Evolutionary conservation across 2,329 filamentous ascomycete genomes (phyloP).

Genomic region (Colletotrichum acutatum): DNA sequence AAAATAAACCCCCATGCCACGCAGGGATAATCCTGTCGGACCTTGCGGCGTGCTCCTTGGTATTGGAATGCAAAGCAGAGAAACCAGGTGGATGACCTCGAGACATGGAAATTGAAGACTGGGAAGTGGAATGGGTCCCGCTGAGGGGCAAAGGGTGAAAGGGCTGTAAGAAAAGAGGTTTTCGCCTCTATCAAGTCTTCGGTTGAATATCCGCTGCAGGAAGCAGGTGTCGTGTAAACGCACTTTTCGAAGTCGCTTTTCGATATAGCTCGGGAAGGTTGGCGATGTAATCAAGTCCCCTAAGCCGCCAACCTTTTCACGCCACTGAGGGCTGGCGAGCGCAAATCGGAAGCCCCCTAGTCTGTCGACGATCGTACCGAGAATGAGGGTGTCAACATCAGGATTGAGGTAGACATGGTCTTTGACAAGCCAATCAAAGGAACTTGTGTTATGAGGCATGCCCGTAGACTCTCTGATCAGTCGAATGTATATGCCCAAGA

Average conservation of each 20-base stretch:
- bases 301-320: background rate
- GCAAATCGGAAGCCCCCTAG: background rate
- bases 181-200: background rate
- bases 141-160: too few species aligned
- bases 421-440: background rate
- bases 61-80: background rate
- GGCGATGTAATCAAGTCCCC: background rate
- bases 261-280: background rate
- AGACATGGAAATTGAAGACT: background rate
- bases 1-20: background rate
- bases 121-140: background rate
- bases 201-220: background rate
- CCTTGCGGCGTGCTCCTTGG: too few species aligned
- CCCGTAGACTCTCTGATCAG: background rate
- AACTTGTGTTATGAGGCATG: too few species aligned
- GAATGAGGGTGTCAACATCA: conserved; percentile 2
- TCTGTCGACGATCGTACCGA: background rate
- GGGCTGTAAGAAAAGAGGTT: background rate
- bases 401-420: conserved; percentile 13
- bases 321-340: background rate
- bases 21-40: background rate
- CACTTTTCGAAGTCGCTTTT: background rate
- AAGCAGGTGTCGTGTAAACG: conserved; percentile 1
- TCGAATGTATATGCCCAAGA: background rate
- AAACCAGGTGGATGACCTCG: background rate